Evolutionary conservation across 108 stramenopile genomes (phyloP), one percentile per base, ranked within the genome.

Genomic region (Pseudonitzschia multiseries): DNA sequence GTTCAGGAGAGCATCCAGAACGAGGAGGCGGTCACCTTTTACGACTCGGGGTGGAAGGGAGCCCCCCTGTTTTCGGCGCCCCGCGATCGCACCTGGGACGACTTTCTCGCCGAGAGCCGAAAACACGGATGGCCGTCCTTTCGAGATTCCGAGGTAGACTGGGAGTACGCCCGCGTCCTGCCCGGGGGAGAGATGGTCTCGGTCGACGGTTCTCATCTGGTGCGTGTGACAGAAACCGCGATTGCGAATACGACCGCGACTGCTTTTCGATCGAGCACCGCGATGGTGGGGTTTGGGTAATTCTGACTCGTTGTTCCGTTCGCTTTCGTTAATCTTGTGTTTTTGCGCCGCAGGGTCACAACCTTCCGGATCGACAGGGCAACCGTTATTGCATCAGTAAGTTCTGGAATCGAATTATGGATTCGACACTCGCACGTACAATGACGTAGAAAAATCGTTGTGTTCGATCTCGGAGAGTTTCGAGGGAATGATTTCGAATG

Each of bases 301-400:
- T 21, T 66, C 65, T 43, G 26, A n/a, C n/a, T 32, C 53, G 52
- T 33, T 10, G 24, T 31, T 59, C 13, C 41, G 4, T 57, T 27
- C 53, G 4, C 18, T 48, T 48, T 48, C 17, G 14, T 48, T 48
- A 8, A 10, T 48, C 1, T 52, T 24, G 78, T 82, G 29, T 57
- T 84, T 5, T 48, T 48, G 1, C 18, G 13, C 14, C 18, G 2
- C 18, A 48, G 46, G 46, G 93, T 13, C 90, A 92, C 74, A 92
- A 92, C 79, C 68, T 92, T 44, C 95, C 90, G 4, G 89, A 93
- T 56, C 28, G 31, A 12, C 84, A 79, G 59, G 96, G 96, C 18
- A 94, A 91, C 67, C 76, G 96, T 24, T 97, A 97, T 56, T 97
- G 97, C 67, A 96, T 97, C 80, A 96, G 71, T 48, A 72, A 40